Percentiles rank a stretch among this genome's conserved stretches.
These are phyloP conservation scores for Sporothrix euskadiensis DNA, from an alignment of 2,329 filamentous ascomycete species.

Conservation along the genomic window DNA sequence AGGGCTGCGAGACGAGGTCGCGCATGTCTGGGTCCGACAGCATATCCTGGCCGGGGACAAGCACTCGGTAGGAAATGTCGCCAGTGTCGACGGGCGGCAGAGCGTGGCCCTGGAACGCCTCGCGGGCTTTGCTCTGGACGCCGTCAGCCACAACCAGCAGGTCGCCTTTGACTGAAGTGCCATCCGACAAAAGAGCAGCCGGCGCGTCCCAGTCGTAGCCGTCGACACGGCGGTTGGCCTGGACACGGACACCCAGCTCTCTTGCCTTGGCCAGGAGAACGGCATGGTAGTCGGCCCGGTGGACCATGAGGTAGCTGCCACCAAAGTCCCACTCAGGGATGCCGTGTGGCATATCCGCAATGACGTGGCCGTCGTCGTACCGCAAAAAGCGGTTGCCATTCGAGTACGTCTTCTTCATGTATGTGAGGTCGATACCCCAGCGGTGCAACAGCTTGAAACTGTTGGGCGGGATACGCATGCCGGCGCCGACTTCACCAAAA, in stretches of 20 bases:
- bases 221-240: constrained; percentile 33
- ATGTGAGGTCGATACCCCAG: constrained; percentile 34
- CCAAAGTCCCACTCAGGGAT: constrained; percentile 36
- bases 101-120: constrained; percentile 36
- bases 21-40: constrained; percentile 37
- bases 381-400: constrained; percentile 26
- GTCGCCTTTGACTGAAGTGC: constrained; percentile 33
- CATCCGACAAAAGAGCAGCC: constrained; percentile 32
- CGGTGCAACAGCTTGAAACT: constrained; percentile 37
- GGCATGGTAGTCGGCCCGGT: constrained; percentile 42
- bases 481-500: constrained; percentile 29
- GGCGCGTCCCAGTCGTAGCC: constrained; percentile 36
- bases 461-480: constrained; percentile 39
- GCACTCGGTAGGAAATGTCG: constrained; percentile 41
- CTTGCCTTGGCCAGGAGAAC: constrained; percentile 36
- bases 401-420: constrained; percentile 21
- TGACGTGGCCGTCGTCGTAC: constrained; percentile 17
- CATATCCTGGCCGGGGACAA: constrained; percentile 37
- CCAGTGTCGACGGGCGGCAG: constrained; percentile 37
- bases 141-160: constrained; percentile 36
- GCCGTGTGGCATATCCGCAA: constrained; percentile 31
- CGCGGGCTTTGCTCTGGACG: constrained; percentile 36
- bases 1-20: constrained; percentile 36
- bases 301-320: constrained; percentile 41
- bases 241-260: constrained; percentile 35